Evolutionary conservation across 2,329 filamentous ascomycete genomes (phyloP), one percentile per base, ranked within the genome.

Genomic region (Neonectria coccinea): DNA sequence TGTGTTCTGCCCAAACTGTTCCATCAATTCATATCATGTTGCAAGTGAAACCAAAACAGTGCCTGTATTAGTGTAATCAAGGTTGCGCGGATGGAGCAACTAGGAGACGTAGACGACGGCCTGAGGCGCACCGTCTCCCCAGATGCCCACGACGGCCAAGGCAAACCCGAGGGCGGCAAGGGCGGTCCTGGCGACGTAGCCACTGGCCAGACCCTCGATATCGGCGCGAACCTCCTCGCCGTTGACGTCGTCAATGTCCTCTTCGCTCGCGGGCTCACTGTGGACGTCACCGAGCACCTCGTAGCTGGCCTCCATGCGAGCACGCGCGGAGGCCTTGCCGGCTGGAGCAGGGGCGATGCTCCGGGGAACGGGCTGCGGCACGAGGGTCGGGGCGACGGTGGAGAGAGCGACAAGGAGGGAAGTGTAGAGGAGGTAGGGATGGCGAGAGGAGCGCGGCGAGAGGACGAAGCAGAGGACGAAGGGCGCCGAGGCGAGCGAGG

Each of bases 371-470:
- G 74, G 74, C 41, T 72, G 72, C 14, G 85, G 83, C 16, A 85
- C 79, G 44, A 88, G 73, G 25, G 79, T 76, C 60, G 85, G 84
- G 45, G 82, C 83, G 48, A 87, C 82, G 22, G 85, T 85, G 48
- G 92, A 88, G 42, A 92, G 81, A 42, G 85, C 83, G 47, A 89
- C 87, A 62, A 94, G 85, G 27, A 93, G 80, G 3, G 90, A 89
- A 14, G 93, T 93, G 89, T 96, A 97, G 64, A 97, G 80, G 27
- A 97, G 89, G 77, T 97, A 98, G 0, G 95, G 95, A 77, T 98
- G 95, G 76, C 91, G 89, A 71, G 88, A 85, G 60, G 89, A 86
- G 27, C 88, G 85, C 0, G 94, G 92, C 2, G 94, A 95, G 69
- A 97, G 83, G 48, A 86, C 78, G 79, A 91, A 97, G 67, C 94